Conservation (phyloP, 169 alveolate genomes). For the Perkinsus marinus region DNA sequence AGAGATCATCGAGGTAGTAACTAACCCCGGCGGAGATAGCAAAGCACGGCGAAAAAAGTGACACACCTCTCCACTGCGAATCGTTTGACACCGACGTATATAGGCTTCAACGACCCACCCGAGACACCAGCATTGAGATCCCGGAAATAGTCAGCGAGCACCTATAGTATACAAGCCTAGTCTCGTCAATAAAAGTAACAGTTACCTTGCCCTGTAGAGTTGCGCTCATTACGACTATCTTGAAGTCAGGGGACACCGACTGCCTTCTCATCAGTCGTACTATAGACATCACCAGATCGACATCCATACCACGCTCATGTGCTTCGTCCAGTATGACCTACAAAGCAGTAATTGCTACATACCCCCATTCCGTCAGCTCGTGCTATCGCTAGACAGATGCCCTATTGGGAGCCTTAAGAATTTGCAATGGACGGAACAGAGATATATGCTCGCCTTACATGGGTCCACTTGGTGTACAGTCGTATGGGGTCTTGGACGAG, state of each 20-base stretch:
- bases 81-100: conserved; percentile 22
- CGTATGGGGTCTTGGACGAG: neutral
- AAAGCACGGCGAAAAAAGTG: neutral
- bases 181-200: conserved; percentile 4
- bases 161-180: neutral
- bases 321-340: conserved; percentile 33
- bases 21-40: neutral
- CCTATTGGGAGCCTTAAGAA: too few relatives aligned
- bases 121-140: neutral
- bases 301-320: conserved; percentile 39
- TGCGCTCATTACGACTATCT: conserved; percentile 39
- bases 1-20: neutral
- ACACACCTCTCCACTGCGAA: conserved; percentile 13
- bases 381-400: too few relatives aligned
- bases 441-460: neutral
- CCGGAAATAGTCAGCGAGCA: neutral
- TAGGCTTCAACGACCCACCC: neutral
- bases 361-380: too few relatives aligned
- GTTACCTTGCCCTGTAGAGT: conserved; percentile 27
- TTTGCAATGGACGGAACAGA: too few relatives aligned
- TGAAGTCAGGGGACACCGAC: conserved; percentile 6
- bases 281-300: conserved; percentile 16
- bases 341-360: too few relatives aligned
- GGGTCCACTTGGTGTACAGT: neutral
- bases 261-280: conserved; percentile 1